These are phyloP conservation scores for Dillenia suffruticosa DNA, from an alignment of 164 flowering plant genomes.

Conservation along the genomic window DNA sequence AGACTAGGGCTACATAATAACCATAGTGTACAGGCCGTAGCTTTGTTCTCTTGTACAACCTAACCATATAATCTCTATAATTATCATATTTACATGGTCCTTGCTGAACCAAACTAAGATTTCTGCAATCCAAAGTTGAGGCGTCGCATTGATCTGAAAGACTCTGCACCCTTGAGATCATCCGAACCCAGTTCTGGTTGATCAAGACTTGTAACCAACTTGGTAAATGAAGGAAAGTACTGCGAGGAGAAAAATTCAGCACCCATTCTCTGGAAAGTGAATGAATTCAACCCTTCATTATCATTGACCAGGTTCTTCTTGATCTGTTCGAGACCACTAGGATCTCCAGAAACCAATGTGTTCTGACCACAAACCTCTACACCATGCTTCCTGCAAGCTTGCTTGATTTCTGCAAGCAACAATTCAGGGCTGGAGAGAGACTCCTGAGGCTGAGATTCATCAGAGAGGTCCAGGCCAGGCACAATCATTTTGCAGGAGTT, in stretches of 20 bases:
- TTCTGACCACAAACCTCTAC: constrained; percentile 69
- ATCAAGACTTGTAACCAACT: constrained; percentile 47
- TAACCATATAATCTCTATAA: no score
- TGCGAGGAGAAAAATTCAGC: constrained; percentile 89
- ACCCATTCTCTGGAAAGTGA: constrained; percentile 92
- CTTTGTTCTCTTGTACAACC: no score
- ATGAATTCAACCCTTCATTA: constrained; percentile 31
- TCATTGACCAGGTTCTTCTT: constrained; percentile 43
- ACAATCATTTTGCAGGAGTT: constrained; percentile 61
- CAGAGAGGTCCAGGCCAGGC: constrained; percentile 81
- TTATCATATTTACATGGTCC: no score
- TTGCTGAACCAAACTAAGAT: no score
- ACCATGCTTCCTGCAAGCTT: constrained; percentile 46
- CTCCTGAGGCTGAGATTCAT: constrained; percentile 37
- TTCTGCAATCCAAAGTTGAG: no score
- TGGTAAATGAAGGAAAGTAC: constrained; percentile 65
- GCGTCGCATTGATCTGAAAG: no score
- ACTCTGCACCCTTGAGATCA: constrained; percentile 24
- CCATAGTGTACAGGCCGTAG: no score
- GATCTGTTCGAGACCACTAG: constrained; percentile 41
- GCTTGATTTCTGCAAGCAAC: constrained; percentile 45
- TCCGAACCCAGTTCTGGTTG: constrained; percentile 39
- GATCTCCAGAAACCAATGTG: constrained; percentile 22
- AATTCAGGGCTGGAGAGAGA: constrained; percentile 58
- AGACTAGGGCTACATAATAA: no score